Evolutionary conservation across 2,329 filamentous ascomycete species (phyloP).

Genomic region (Botryotinia calthae): DNA sequence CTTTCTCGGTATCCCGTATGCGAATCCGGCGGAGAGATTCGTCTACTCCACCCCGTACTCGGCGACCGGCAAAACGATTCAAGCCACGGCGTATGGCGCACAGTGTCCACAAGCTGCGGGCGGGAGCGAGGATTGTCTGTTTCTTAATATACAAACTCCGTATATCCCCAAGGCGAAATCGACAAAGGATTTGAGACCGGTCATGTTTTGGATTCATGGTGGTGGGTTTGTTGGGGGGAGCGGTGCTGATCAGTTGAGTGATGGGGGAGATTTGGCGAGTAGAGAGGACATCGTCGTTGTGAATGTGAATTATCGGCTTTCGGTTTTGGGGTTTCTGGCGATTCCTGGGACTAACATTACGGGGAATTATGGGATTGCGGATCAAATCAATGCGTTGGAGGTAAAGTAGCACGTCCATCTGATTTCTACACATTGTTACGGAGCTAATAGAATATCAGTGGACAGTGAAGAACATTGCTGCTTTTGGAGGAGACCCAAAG

Average conservation of each 20-base stretch:
- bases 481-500: slow-evolving; percentile 48
- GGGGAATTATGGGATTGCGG: slow-evolving; percentile 52
- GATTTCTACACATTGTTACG: background rate
- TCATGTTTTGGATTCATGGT: slow-evolving; percentile 38
- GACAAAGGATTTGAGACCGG: slow-evolving; percentile 37
- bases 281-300: slow-evolving; percentile 36
- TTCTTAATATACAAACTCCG: slow-evolving; percentile 43
- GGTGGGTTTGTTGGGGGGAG: slow-evolving; percentile 39
- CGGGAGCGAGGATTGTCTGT: slow-evolving; percentile 37
- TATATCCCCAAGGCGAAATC: slow-evolving; percentile 31
- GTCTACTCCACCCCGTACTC: slow-evolving; percentile 46
- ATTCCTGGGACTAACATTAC: slow-evolving; percentile 50
- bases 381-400: slow-evolving; percentile 50
- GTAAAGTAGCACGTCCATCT: slow-evolving; percentile 26
- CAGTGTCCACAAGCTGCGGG: slow-evolving; percentile 36
- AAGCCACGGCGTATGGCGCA: slow-evolving; percentile 45
- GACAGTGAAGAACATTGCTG: slow-evolving; percentile 47
- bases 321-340: slow-evolving; percentile 42
- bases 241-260: slow-evolving; percentile 30
- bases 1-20: slow-evolving; percentile 36
- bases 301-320: slow-evolving; percentile 34
- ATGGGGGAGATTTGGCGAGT: slow-evolving; percentile 35
- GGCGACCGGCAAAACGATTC: slow-evolving; percentile 45
- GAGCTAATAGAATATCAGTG: slow-evolving; percentile 39
- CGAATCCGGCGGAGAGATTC: slow-evolving; percentile 29